Evolutionary conservation across 106 monocot genomes (phyloP).

Genomic region (Chionographis japonica): DNA sequence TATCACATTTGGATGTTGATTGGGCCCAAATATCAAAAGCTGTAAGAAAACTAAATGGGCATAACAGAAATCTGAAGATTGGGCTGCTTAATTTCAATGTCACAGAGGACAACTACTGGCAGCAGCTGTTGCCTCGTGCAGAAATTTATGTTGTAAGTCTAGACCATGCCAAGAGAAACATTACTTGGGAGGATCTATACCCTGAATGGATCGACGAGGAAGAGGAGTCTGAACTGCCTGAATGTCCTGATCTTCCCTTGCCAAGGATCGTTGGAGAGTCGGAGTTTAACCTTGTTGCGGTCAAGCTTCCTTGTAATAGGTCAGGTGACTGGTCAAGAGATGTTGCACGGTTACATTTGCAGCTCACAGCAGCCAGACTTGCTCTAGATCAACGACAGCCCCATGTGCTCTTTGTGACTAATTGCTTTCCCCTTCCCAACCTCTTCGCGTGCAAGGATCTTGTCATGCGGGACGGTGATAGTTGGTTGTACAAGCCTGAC

Average conservation of each 20-base stretch:
- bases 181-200: conserved; percentile 41
- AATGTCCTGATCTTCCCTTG: conserved; percentile 36
- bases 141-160: conserved; percentile 13
- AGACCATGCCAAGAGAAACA: conserved; percentile 12
- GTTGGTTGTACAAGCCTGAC: conserved; percentile 44
- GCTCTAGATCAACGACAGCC: conserved; percentile 10
- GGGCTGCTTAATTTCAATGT: conserved; percentile 40
- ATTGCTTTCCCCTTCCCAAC: conserved; percentile 56
- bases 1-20: conserved; percentile 19
- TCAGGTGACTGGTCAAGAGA: conserved; percentile 40
- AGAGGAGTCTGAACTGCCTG: conserved; percentile 43
- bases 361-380: conserved; percentile 48
- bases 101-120: conserved; percentile 36
- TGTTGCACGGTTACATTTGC: conserved; percentile 43
- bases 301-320: conserved; percentile 47
- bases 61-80: conserved; percentile 12
- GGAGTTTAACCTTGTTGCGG: conserved; percentile 37
- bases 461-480: conserved; percentile 27
- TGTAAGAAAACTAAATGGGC: conserved; percentile 6
- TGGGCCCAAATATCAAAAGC: conserved; percentile 17
- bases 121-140: conserved; percentile 20
- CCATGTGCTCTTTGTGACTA: conserved; percentile 35
- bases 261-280: conserved; percentile 12
- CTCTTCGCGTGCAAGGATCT: conserved; percentile 49
- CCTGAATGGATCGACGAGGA: conserved; percentile 70